Base-by-base conservation (phyloP, 2,329 filamentous ascomycete species). In the Penicillium expansum region DNA sequence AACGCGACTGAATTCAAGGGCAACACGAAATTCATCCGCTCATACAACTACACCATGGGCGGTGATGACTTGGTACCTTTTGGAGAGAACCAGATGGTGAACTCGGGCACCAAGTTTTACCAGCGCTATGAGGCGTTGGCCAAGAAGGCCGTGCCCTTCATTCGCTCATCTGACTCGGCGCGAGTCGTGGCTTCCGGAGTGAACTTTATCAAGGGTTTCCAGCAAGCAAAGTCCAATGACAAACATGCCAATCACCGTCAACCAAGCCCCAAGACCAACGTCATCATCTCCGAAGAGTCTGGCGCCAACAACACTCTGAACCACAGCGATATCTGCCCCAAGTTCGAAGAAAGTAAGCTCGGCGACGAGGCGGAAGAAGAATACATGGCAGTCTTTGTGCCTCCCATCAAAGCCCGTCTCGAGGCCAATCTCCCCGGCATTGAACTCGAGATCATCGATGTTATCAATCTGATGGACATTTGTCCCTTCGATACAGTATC, bases 401-500 rank as follows among this genome's bases (percentile, higher is more conserved):
- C 85, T 0, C 74, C 84, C 0, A 90, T 96, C 33, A 81, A 82
- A n/a, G 73, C 80, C 2, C 85, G 90, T 8, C 74, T 96, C 39
- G 91, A 92, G 69, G 66, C 76, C 14, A 83, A 87, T 58, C 79
- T 97, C 0, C 82, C 81, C 0, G 88, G 89, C 2, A 86, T 83
- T 5, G 85, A 88, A 59, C 72, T 96, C 41, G 83, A 82, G 3
- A 69, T 79, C 13, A 68, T 77, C 1, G 86, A 93, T 33, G 84
- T 86, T 0, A 78, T 92, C 55, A 83, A 82, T 56, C 71, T 97
- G 33, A 96, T 97, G 91, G 91, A 96, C 66, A 79, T 96, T 58
- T 97, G 92, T 68, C 87, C 92, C 0, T 96, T 91, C 75, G 83
- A 88, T 64, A 93, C 90, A 0, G 85, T 96, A n/a, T 85, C 87